phyloP scores from a whole-genome alignment of 495 filamentous ascomycete species.

The Trichoderma virens region DNA sequence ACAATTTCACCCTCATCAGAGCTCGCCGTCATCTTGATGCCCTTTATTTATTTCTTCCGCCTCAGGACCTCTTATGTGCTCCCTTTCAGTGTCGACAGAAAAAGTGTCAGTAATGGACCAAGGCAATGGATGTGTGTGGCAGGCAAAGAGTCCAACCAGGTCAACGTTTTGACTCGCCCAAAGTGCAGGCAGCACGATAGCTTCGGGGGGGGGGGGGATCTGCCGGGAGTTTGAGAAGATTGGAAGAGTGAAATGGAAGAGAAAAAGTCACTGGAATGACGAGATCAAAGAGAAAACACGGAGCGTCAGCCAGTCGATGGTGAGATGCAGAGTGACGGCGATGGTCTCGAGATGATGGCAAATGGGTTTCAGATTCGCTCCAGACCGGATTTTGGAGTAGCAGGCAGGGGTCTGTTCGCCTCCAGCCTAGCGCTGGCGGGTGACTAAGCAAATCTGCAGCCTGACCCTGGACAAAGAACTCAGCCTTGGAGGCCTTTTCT shows the following conservation, averaged over 20 bases:
- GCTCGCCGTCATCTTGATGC: slow-evolving; percentile 28
- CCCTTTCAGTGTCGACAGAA: slow-evolving; percentile 13
- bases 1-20: slow-evolving; percentile 84
- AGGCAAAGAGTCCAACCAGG: slow-evolving; percentile 43
- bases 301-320: neutral
- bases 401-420: neutral
- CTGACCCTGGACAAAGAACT: neutral
- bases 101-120: slow-evolving; percentile 23
- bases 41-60: neutral
- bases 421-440: neutral
- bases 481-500: slow-evolving; percentile 11
- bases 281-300: neutral
- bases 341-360: neutral
- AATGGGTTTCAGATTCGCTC: neutral
- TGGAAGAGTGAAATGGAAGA: neutral
- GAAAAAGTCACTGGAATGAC: neutral
- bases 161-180: slow-evolving; percentile 9
- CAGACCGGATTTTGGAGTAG: neutral
- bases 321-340: neutral
- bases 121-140: slow-evolving; percentile 16
- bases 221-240: neutral
- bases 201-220: neutral
- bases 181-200: neutral
- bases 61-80: neutral
- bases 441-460: neutral